Evolutionary conservation across 495 filamentous ascomycete species (phyloP), one percentile per base, ranked within the genome.

Genomic region (Aspergillus funiculosus): DNA sequence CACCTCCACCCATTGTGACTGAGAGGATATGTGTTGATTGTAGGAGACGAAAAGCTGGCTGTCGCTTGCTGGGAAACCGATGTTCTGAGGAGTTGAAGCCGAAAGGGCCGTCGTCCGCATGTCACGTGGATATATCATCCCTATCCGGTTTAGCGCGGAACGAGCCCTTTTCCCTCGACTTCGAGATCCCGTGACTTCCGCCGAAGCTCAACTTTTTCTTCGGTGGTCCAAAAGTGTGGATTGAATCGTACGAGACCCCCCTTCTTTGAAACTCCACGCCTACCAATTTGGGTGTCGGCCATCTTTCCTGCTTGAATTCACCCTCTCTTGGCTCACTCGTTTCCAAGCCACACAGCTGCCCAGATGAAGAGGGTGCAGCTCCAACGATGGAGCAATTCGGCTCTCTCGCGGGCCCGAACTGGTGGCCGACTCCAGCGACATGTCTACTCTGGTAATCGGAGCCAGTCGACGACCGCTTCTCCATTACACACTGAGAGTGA

Each of bases 351-450:
- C 28, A 42, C 49, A 56, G 26, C 59, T 60, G 54, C 57, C 64
- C 72, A 68, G 61, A 84, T 84, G 80, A 83, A 81, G 76, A 77
- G 78, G 66, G 66, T 87, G 78, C 76, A 78, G 60, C 69, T 84
- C 62, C 76, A 77, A 60, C 74, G 75, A 77, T 82, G 83, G 78
- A 82, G 81, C 66, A 74, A 73, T 61, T 82, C 82, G 74, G 77
- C 82, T 68, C 78, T 85, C 56, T 73, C 73, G 56, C 73, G 69
- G 58, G 67, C 64, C 59, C 68, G 66, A 58, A 71, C 72, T 64
- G 68, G 63, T 61, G 67, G 60, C 63, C 58, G 68, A 50, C 66
- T 73, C 59, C 62, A 66, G 53, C 69, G 70, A 59, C 71, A 61
- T 50, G 53, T 64, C 58, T 65, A 58, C 60, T 52, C 52, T 42